Percentiles rank a stretch among this genome's conserved stretches.
Evolutionary conservation across 371 early-diverging fungal genomes (phyloP).

Genomic region (Saksenaea oblongispora): DNA sequence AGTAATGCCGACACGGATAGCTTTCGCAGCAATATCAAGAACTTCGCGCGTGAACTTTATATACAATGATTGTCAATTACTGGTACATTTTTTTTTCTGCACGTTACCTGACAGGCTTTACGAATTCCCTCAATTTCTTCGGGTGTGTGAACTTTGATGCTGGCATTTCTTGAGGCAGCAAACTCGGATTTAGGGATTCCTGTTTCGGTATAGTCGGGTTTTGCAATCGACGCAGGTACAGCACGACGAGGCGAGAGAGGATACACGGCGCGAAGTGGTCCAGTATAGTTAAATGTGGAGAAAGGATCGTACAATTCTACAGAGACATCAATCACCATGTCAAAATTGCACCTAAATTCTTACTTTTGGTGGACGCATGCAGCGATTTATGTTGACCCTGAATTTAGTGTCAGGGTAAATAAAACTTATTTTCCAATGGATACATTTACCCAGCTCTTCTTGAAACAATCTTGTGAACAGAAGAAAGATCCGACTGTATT

Average conservation of each 20-base stretch:
- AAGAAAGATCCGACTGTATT: conserved; percentile 69
- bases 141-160: conserved; percentile 66
- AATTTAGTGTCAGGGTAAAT: background rate
- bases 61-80: background rate
- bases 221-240: conserved; percentile 75
- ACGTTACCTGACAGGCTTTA: conserved; percentile 71
- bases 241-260: conserved; percentile 78
- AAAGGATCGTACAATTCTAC: conserved; percentile 76
- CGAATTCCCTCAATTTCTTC: conserved; percentile 83
- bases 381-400: conserved; percentile 57
- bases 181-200: conserved; percentile 77
- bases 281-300: conserved; percentile 79
- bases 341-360: background rate
- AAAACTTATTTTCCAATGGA: background rate
- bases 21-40: conserved; percentile 78
- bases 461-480: conserved; percentile 92
- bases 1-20: conserved; percentile 85
- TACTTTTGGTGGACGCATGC: conserved; percentile 27
- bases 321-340: conserved; percentile 9
- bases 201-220: conserved; percentile 85
- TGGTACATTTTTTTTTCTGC: no score
- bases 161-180: conserved; percentile 52
- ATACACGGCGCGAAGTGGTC: conserved; percentile 81
- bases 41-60: conserved; percentile 82
- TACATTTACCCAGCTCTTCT: conserved; percentile 71